Evolutionary conservation across 2,329 filamentous ascomycete species (phyloP).

Genomic region (Epichloe uncinata): DNA sequence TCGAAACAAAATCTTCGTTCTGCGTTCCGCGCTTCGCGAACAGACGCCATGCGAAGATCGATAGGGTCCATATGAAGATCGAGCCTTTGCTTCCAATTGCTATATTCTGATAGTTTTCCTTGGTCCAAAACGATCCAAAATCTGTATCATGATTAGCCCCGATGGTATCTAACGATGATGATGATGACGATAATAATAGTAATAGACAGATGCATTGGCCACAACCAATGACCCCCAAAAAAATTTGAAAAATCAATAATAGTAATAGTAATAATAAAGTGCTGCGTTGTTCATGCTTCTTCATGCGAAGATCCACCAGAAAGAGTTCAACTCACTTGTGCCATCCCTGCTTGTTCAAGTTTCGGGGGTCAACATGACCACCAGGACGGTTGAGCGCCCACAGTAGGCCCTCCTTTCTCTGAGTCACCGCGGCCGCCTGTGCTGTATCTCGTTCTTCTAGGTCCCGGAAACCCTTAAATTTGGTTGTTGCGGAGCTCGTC

Average conservation of each 20-base stretch:
- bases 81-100: constrained; percentile 96
- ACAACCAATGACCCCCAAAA: no score
- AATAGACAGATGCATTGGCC: no score
- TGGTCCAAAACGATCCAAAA: constrained; percentile 99
- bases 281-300: background rate
- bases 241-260: no score
- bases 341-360: constrained; percentile 94
- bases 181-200: background rate
- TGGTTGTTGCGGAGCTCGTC: constrained; percentile 38
- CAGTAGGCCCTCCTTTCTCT: constrained; percentile 83
- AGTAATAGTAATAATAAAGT: background rate
- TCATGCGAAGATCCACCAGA: background rate
- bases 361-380: constrained; percentile 88
- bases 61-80: constrained; percentile 98
- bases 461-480: constrained; percentile 87
- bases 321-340: constrained; percentile 63
- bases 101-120: constrained; percentile 93
- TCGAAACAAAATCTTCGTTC: constrained; percentile 96
- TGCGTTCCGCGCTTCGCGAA: constrained; percentile 86
- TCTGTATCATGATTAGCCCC: constrained; percentile 29
- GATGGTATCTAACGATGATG: background rate
- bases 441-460: constrained; percentile 69
- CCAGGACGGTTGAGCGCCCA: constrained; percentile 91
- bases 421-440: constrained; percentile 33
- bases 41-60: constrained; percentile 90